Evolutionary conservation across 1,284 basidiomycete genomes (phyloP), one percentile per base, ranked within the genome.

Genomic region (Wallemia mellicola): DNA sequence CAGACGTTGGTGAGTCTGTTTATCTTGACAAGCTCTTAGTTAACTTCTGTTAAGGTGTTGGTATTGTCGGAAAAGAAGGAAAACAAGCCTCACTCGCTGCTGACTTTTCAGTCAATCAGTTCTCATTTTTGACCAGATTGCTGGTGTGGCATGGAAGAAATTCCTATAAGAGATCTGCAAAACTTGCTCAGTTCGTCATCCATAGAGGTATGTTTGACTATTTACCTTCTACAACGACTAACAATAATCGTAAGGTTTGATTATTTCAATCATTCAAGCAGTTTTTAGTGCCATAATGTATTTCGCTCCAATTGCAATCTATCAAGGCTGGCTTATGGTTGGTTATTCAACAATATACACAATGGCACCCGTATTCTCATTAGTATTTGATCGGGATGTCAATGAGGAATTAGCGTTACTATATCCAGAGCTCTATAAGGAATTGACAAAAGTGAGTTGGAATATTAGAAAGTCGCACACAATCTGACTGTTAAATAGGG

Each of bases 261-360:
- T 98, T 70, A 98, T 99, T 62, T 91, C 88, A 1, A 80, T 96
- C 67, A 96, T 98, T 76, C 86, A 91, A 70, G 87, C 87, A 7
- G 92, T 98, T 1, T 96, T 96, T 68, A 89, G 86, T 3, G 81
- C 86, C 1, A 96, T 99, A 60, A 96, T 98, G 72, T 98, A 94
- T 72, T 98, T 96, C 73, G 91, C 92, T 0, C 94, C 94, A 0
- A 96, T 99, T 64, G 92, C 92, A 0, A 72, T 98, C 59, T 98
- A 96, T 69, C 94, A 98, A 65, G 92, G 92, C 0, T 98, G 89
- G 89, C 74, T 98, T 48, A 85, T 96, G 81, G 87, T 86, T 17
- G 94, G 94, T 9, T 99, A 98, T 71, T 91, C 94, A 9, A 99
- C 94, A 0, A 75, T 91, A 14, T 98, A 96, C 68, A 96, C 94